Conservation (phyloP, 2,329 filamentous ascomycete species). For the Cladosporium colombiae region DNA sequence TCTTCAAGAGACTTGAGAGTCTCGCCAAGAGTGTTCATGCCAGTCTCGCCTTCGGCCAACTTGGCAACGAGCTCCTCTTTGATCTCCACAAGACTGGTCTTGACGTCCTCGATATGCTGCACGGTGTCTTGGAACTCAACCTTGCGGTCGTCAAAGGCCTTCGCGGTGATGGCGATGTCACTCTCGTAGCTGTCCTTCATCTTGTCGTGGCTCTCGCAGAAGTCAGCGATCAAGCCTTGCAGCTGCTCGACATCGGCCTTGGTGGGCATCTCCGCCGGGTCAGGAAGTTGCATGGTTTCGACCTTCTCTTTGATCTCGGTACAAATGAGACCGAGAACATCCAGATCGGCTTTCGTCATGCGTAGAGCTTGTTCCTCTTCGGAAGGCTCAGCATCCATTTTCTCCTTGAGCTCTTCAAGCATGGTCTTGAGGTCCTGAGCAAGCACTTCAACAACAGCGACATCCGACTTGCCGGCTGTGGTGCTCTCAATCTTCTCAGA, state of each 20-base stretch:
- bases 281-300: slow-evolving; percentile 70
- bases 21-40: slow-evolving; percentile 59
- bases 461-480: slow-evolving; percentile 74
- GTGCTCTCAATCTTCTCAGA: slow-evolving; percentile 66
- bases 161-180: slow-evolving; percentile 72
- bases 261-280: slow-evolving; percentile 69
- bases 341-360: slow-evolving; percentile 78
- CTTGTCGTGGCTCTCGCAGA: slow-evolving; percentile 62
- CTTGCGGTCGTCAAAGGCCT: slow-evolving; percentile 80
- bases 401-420: slow-evolving; percentile 66
- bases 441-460: slow-evolving; percentile 73
- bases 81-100: slow-evolving; percentile 73
- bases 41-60: slow-evolving; percentile 72
- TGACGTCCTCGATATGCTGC: slow-evolving; percentile 77
- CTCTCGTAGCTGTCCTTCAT: slow-evolving; percentile 72
- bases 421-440: slow-evolving; percentile 74
- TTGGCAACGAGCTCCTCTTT: slow-evolving; percentile 74
- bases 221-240: slow-evolving; percentile 51
- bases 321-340: slow-evolving; percentile 75
- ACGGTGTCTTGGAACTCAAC: slow-evolving; percentile 77
- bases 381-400: slow-evolving; percentile 41
- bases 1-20: slow-evolving; percentile 71
- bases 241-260: slow-evolving; percentile 75
- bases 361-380: slow-evolving; percentile 55
- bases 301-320: slow-evolving; percentile 82